Evolutionary conservation across 2,329 filamentous ascomycete species (phyloP).

Genomic region (Aureobasidium subglaciale): DNA sequence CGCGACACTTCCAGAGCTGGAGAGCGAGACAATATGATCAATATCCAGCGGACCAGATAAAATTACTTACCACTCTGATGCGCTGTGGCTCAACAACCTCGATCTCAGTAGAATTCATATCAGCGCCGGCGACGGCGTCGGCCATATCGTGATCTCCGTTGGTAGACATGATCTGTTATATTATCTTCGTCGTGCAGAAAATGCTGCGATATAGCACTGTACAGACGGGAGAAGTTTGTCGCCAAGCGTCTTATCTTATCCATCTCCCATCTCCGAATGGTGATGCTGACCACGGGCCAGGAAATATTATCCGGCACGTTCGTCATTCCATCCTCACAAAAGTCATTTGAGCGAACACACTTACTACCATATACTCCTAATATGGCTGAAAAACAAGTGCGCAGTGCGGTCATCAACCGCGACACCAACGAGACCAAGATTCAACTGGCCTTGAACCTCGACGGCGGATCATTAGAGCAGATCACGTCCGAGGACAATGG

Average conservation of each 20-base stretch:
- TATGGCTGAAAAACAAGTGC: constrained; percentile 32
- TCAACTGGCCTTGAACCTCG: constrained; percentile 82
- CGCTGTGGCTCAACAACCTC: constrained; percentile 36
- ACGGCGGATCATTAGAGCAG: constrained; percentile 62
- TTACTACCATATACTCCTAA: not conserved
- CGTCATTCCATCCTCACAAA: not conserved
- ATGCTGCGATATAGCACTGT: not conserved
- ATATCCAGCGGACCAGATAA: too few species aligned
- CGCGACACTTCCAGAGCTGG: too few species aligned
- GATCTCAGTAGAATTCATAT: constrained; percentile 37
- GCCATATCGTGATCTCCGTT: constrained; percentile 27
- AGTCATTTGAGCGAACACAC: not conserved
- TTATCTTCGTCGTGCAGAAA: not conserved
- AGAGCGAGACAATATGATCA: too few species aligned
- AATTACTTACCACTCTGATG: constrained; percentile 38
- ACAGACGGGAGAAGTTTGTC: constrained; percentile 12
- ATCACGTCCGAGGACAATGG: constrained; percentile 44
- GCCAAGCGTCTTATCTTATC: constrained; percentile 7
- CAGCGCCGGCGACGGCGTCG: constrained; percentile 36
- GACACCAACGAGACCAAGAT: constrained; percentile 99
- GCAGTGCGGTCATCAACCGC: constrained; percentile 73
- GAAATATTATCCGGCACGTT: not conserved
- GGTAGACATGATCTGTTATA: constrained; percentile 6
- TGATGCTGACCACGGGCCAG: constrained; percentile 3
- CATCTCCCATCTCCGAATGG: not conserved